Evolutionary conservation across 2,329 filamentous ascomycete species (phyloP).

Genomic region (Ophiostoma ulmi): DNA sequence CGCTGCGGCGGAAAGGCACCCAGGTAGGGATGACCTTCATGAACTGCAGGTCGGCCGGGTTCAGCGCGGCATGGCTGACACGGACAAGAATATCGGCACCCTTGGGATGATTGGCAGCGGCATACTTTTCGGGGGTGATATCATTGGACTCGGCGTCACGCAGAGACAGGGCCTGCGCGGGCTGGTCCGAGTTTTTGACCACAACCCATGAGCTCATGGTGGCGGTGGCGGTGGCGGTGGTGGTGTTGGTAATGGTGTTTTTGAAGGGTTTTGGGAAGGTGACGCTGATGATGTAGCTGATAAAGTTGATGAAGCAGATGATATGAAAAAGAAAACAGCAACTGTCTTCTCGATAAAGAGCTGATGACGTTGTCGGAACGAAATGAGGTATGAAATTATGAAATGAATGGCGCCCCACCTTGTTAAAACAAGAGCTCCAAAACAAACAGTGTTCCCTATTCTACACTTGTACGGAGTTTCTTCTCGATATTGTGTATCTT

Average conservation of each 20-base stretch:
- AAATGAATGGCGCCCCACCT: slow-evolving; percentile 8
- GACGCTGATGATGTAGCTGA: not conserved
- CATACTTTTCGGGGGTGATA: slow-evolving; percentile 18
- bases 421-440: not conserved
- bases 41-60: slow-evolving; percentile 36
- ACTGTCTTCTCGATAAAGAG: not conserved
- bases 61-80: slow-evolving; percentile 36
- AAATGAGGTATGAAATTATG: slow-evolving; percentile 1
- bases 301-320: not conserved
- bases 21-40: slow-evolving; percentile 33
- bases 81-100: slow-evolving; percentile 32
- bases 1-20: slow-evolving; percentile 33
- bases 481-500: not conserved
- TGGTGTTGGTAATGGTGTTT: not conserved
- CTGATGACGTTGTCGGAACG: not conserved
- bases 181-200: slow-evolving; percentile 30
- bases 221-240: not conserved
- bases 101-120: slow-evolving; percentile 24
- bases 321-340: not conserved
- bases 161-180: slow-evolving; percentile 30
- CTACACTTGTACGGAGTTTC: not conserved
- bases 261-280: not conserved
- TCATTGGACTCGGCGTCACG: slow-evolving; percentile 15
- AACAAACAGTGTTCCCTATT: not conserved
- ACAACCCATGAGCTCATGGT: slow-evolving; percentile 33